A percentile compares a stretch with the other conserved stretches of the same genome.
phyloP scores from a whole-genome alignment of 176 grass and related monocot species.

The Poa annua region DNA sequence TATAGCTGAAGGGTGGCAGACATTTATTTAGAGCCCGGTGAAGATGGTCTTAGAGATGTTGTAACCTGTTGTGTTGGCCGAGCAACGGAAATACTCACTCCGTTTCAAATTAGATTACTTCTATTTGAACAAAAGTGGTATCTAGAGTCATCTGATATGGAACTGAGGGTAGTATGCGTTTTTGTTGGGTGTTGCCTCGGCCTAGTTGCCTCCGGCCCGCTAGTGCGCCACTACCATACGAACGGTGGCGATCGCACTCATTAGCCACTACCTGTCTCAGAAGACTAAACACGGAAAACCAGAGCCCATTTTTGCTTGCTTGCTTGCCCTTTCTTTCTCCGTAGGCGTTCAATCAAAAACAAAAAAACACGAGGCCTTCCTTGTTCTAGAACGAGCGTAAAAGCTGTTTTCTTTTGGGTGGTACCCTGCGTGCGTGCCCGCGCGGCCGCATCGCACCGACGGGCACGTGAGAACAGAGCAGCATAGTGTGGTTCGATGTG shows the following conservation, averaged over 20 bases:
- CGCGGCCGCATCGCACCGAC: slow-evolving; percentile 19
- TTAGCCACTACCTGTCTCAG: not conserved
- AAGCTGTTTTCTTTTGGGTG: not conserved
- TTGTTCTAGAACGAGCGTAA: slow-evolving; percentile 6
- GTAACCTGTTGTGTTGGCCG: no score
- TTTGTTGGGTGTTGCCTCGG: not conserved
- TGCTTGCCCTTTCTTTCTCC: not conserved
- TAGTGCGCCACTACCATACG: slow-evolving; percentile 20
- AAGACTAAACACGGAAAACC: not conserved
- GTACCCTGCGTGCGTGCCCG: not conserved
- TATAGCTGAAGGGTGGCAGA: no score
- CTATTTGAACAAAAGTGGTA: no score
- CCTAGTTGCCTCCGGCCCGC: not conserved
- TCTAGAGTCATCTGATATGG: no score
- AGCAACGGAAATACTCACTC: no score
- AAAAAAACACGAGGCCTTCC: not conserved
- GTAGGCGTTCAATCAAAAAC: not conserved
- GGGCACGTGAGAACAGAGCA: slow-evolving; percentile 16
- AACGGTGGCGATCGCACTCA: slow-evolving; percentile 1
- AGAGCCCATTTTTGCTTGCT: not conserved
- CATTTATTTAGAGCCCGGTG: no score
- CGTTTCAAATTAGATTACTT: no score
- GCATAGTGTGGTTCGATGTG: not conserved
- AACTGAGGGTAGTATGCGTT: no score
- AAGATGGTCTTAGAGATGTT: no score